Evolutionary conservation across 257 asterid genomes (phyloP), one percentile per base, ranked within the genome.

Genomic region (Penstemon barbatus): DNA sequence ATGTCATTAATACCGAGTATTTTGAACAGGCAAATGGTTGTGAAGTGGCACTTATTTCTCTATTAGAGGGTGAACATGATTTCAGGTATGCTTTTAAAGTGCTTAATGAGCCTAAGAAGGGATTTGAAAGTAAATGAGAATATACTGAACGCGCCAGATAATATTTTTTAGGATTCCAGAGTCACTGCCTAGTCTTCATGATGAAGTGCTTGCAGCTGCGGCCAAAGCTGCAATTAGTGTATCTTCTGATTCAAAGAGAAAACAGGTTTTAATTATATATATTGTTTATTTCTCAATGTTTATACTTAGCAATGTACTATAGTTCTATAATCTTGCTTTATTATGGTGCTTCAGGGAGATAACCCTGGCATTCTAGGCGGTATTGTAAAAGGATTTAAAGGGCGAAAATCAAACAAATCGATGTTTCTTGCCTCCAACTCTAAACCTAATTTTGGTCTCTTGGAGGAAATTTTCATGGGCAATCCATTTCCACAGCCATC

Each of bases 131-230:
- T 19, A 56, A 25, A 72, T 63, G 63, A 68, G 49, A 70, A 63
- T 53, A 77, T 46, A 53, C 66, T 82, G 53, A 77, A 62, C 36
- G 33, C 50, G 61, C 69, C 45, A 66, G 58, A 49, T 52, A 55
- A 48, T 41, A 25, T 63, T 70, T 80, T 61, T 57, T 72, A 89
- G 98, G 84, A 84, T 87, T 63, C 97, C 94, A 3, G 89, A 84
- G 73, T 87, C 90, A 80, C 78, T 87, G 74, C 97, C 97, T 48
- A 75, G 61, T 73, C 96, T 92, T 65, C 96, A 92, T 53, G 97
- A 89, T 81, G 90, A 82, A 82, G 98, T 89, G 74, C 85, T 92
- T 53, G 98, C 96, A 60, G 88, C 96, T 59, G 96, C 98, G 7
- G 83, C 94, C 45, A 76, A 80, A 40, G 85, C 89, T 77, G 96